Conservation (phyloP, 345 rosid genomes). For the Gossypium mustelinum region DNA sequence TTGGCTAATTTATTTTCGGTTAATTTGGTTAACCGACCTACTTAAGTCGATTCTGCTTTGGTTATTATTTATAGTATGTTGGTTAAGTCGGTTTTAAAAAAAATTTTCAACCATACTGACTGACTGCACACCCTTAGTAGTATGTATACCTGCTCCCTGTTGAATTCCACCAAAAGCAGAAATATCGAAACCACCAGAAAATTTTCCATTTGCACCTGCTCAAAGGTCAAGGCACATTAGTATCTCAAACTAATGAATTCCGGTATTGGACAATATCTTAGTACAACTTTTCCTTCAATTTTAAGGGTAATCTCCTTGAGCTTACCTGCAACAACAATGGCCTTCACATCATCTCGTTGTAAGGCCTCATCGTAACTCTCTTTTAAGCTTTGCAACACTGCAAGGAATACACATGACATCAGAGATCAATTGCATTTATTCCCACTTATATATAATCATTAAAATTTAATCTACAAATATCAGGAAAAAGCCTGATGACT, state of each 20-base stretch:
- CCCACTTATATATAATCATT: background rate
- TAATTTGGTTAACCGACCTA: background rate
- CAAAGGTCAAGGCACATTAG: slow-evolving; percentile 5
- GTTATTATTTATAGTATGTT: background rate
- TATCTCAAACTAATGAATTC: background rate
- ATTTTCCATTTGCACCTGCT: slow-evolving; percentile 83
- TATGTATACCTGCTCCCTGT: slow-evolving; percentile 46
- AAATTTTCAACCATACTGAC: background rate
- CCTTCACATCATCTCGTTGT: slow-evolving; percentile 83
- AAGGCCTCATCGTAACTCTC: slow-evolving; percentile 72
- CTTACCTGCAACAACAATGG: slow-evolving; percentile 81
- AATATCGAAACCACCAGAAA: slow-evolving; percentile 97
- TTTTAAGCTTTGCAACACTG: slow-evolving; percentile 74
- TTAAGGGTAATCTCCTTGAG: slow-evolving; percentile 3
- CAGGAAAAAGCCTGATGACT: background rate
- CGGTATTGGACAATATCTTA: background rate
- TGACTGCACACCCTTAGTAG: background rate
- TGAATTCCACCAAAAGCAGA: slow-evolving; percentile 62
- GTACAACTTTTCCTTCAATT: background rate
- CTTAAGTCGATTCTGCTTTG: background rate
- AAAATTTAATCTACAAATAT: background rate
- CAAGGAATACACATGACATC: slow-evolving; percentile 4
- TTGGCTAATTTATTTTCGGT: background rate
- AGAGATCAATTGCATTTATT: background rate
- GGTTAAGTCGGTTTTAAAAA: background rate